phyloP scores from a whole-genome alignment of 768 basidiomycete genomes.

The Suillus weaverae region DNA sequence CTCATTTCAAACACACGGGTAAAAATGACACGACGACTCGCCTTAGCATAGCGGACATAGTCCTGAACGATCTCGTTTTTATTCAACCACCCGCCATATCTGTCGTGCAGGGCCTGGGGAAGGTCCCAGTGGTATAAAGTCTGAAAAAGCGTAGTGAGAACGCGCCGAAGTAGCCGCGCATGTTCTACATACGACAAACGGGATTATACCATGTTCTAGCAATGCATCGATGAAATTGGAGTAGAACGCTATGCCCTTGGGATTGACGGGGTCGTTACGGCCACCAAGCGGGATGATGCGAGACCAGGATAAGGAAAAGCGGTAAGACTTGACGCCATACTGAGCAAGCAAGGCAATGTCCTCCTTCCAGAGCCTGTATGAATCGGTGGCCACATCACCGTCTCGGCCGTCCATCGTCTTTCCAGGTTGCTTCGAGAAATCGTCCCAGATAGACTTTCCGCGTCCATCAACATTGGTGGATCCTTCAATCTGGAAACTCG shows the following conservation, averaged over 20 bases:
- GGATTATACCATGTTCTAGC: constrained; percentile 59
- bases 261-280: constrained; percentile 70
- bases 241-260: constrained; percentile 68
- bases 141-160: constrained; percentile 30
- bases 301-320: constrained; percentile 78
- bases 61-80: constrained; percentile 70
- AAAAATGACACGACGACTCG: constrained; percentile 22
- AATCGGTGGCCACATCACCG: constrained; percentile 72
- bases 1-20: constrained; percentile 6
- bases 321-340: constrained; percentile 71
- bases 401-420: constrained; percentile 68
- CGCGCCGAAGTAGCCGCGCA: not conserved
- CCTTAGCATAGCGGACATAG: constrained; percentile 59
- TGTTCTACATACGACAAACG: constrained; percentile 56
- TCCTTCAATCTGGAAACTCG: constrained; percentile 76
- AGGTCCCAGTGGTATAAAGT: constrained; percentile 81
- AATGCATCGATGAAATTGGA: constrained; percentile 68
- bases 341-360: constrained; percentile 60
- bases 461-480: constrained; percentile 59
- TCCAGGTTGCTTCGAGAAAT: constrained; percentile 62
- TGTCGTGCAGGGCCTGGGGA: constrained; percentile 70
- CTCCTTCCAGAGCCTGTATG: constrained; percentile 66
- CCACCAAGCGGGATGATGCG: constrained; percentile 75
- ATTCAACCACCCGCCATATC: constrained; percentile 76
- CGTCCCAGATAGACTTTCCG: constrained; percentile 75